These are phyloP conservation scores for Colletotrichum cordylinicola DNA, from an alignment of 2,329 filamentous ascomycete genomes.

Conservation along the genomic window DNA sequence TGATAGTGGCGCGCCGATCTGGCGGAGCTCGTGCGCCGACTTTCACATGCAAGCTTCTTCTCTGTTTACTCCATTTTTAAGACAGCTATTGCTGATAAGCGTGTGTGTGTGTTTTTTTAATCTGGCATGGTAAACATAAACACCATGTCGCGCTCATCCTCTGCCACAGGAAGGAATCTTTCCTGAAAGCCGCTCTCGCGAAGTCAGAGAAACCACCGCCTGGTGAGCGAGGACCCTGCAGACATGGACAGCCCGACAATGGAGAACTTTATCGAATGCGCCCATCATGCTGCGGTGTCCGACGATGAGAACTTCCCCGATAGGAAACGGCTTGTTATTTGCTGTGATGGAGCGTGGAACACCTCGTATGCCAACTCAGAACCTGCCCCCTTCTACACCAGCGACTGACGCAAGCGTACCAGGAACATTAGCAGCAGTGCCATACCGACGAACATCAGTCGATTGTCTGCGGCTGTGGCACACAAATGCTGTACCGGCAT, in stretches of 20 bases:
- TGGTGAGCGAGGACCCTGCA: neutral
- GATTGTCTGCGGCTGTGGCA: slow-evolving; percentile 36
- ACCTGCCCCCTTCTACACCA: accelerated
- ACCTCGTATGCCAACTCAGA: slow-evolving; percentile 11
- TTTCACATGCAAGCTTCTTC: neutral
- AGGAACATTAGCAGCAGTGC: neutral
- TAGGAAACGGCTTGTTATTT: slow-evolving; percentile 33
- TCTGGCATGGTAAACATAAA: neutral
- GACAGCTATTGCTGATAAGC: neutral
- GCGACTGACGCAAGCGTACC: neutral
- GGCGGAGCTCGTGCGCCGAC: neutral
- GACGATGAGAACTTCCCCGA: neutral
- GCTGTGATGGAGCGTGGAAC: slow-evolving; percentile 44
- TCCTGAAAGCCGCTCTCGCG: neutral
- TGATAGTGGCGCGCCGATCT: neutral
- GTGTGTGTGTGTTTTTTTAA: neutral
- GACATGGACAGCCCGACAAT: neutral
- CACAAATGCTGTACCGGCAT: slow-evolving; percentile 31
- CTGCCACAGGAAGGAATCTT: neutral
- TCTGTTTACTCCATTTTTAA: neutral
- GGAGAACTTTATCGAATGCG: neutral
- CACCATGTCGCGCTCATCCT: neutral
- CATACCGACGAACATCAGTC: slow-evolving; percentile 36
- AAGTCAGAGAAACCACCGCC: neutral
- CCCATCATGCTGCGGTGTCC: neutral